Conservation (phyloP, 2,329 filamentous ascomycete genomes). For the Penicillium palitans region DNA sequence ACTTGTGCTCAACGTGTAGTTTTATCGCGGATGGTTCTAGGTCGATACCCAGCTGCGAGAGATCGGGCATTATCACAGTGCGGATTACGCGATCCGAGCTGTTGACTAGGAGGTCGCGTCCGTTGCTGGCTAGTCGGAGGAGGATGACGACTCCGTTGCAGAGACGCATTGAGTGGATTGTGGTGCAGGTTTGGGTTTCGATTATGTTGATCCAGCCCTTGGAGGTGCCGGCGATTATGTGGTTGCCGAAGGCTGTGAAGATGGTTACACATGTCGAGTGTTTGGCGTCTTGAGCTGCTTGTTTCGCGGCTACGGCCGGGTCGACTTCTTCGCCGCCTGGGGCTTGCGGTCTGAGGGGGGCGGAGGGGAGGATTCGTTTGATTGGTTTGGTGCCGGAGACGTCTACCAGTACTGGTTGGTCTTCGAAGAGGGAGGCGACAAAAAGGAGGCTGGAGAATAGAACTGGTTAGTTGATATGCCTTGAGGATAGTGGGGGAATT, state of each 20-base stretch:
- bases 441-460: slow-evolving; percentile 68
- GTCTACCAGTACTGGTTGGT: slow-evolving; percentile 86
- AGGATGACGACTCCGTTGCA: slow-evolving; percentile 86
- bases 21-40: slow-evolving; percentile 83
- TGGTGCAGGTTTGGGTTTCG: slow-evolving; percentile 73
- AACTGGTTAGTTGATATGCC: not conserved
- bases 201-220: slow-evolving; percentile 98
- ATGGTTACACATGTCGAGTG: slow-evolving; percentile 92
- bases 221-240: slow-evolving; percentile 89
- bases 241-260: slow-evolving; percentile 80
- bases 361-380: slow-evolving; percentile 77
- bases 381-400: slow-evolving; percentile 67
- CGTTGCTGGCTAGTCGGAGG: slow-evolving; percentile 78
- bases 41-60: slow-evolving; percentile 53
- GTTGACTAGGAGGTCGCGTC: slow-evolving; percentile 85
- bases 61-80: slow-evolving; percentile 84
- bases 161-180: slow-evolving; percentile 86
- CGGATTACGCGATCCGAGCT: slow-evolving; percentile 93
- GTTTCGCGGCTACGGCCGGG: slow-evolving; percentile 68
- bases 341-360: slow-evolving; percentile 70
- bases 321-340: slow-evolving; percentile 65
- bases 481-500: not conserved
- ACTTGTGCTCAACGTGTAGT: slow-evolving; percentile 93
- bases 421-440: slow-evolving; percentile 90
- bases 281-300: slow-evolving; percentile 86